Percentiles rank a stretch among this genome's conserved stretches.
Conservation (phyloP, 805 yeast species). For the Candida ficus region DNA sequence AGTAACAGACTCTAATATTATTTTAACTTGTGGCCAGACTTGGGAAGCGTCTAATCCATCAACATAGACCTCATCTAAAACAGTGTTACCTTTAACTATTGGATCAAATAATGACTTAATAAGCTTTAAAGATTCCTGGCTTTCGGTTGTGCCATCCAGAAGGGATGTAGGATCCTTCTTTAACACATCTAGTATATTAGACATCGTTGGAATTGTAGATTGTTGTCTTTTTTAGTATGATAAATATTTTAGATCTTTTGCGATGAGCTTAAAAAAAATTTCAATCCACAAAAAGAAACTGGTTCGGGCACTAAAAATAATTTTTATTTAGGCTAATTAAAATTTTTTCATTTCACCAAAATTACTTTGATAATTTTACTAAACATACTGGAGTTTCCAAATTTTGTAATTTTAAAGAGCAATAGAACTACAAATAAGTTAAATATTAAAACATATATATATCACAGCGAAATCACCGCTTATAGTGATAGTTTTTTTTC, state of each 20-base stretch:
- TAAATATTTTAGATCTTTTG: neutral
- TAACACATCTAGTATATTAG: constrained; percentile 5
- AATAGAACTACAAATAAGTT: no score
- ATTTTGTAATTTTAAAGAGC: no score
- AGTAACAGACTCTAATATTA: constrained; percentile 75
- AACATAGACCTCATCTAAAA: constrained; percentile 73
- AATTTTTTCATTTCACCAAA: no score
- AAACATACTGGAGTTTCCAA: no score
- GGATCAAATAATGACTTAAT: constrained; percentile 24
- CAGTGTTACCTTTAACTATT: constrained; percentile 33
- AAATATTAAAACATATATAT: no score
- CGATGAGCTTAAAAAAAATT: constrained; percentile 10
- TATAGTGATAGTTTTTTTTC: no score
- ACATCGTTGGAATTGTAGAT: neutral
- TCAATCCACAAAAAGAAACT: neutral
- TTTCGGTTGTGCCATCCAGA: neutral
- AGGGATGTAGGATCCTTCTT: constrained; percentile 11
- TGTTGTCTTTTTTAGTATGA: neutral
- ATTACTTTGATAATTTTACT: no score
- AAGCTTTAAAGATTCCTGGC: constrained; percentile 11
- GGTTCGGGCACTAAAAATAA: constrained; percentile 5
- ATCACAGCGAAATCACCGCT: no score
- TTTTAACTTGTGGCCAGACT: constrained; percentile 88
- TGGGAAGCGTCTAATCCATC: constrained; percentile 89
- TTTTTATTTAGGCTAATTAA: no score